A percentile compares a stretch with the other conserved stretches of the same genome.
Conservation (phyloP, 75 land plant species). For the Pseudotsuga menziesii region DNA sequence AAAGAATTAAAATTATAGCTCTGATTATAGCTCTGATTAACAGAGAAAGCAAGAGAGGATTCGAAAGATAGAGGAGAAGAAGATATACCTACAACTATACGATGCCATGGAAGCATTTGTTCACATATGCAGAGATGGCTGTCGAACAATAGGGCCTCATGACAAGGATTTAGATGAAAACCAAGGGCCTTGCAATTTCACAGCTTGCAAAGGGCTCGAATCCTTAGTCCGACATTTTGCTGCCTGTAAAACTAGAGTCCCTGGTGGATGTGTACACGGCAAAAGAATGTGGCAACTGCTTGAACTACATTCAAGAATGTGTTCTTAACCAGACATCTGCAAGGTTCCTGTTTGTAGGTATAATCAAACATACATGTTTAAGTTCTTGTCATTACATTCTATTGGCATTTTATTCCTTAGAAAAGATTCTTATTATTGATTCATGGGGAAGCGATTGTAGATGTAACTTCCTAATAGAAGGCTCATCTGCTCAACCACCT, state of each 20-base stretch:
- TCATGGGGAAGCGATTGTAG: too few species aligned
- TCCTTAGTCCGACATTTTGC: constrained; percentile 78
- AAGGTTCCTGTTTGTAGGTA: constrained; percentile 81
- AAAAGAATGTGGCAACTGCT: constrained; percentile 87
- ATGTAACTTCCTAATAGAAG: too few species aligned
- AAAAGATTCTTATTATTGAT: too few species aligned
- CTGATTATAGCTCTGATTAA: background rate
- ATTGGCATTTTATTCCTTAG: too few species aligned
- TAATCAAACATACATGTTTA: background rate
- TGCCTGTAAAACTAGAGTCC: constrained; percentile 46
- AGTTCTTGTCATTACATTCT: background rate
- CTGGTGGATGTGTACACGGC: constrained; percentile 73
- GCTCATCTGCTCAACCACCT: too few species aligned
- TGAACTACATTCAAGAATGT: constrained; percentile 74
- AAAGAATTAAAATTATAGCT: too few species aligned
- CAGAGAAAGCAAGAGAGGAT: constrained; percentile 62
- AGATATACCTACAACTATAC: constrained; percentile 53
- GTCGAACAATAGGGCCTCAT: constrained; percentile 68
- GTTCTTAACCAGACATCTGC: constrained; percentile 45
- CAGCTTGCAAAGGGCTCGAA: constrained; percentile 75
- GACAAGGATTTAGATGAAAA: constrained; percentile 47
- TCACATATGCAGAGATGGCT: constrained; percentile 85
- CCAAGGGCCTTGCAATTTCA: constrained; percentile 36
- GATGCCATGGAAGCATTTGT: constrained; percentile 90
- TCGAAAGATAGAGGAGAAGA: too few species aligned